Evolutionary conservation across 2,329 filamentous ascomycete species (phyloP), one percentile per base, ranked within the genome.

Genomic region (Magnaporthales sp.): DNA sequence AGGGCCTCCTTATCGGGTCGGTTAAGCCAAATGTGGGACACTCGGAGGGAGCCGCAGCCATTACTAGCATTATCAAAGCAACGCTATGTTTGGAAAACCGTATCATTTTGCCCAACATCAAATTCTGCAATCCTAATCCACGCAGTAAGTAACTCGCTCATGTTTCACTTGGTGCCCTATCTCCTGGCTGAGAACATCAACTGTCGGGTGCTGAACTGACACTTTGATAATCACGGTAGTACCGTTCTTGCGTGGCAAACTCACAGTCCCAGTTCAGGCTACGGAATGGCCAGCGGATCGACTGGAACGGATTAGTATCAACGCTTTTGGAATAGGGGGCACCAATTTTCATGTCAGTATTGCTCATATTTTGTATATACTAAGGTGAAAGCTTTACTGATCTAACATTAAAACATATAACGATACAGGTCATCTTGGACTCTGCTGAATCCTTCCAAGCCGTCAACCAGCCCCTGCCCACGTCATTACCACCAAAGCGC

Each of bases 1-100:
- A 69, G 0, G 72, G 72, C 2, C 58, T 66, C 13, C 58, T 26
- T 26, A 67, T 64, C 13, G 54, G 67, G 31, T 75, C 4, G 6
- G 73, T 79, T 8, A 80, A 80, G 63, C 73, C 77, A 1, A 80
- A 79, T 46, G 26, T 80, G 3, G 78, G 78, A 1, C 79, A 80
- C 66, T 68, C 70, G 0, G 78, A 80, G 66, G 76, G 72, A 4
- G 75, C 75, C 0, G 71, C 73, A 11, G 78, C 76, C 0, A 61
- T 77, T 0, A 71, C 71, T 0, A 69, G 70, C 15, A 56, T 78
- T 1, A 73, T 79, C 63, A 79, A 79, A 67, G 68, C 69, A 1
- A 72, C 77, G 0, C 46, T 79, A 6, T 69, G 73, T 0, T 67
- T 80, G 1, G 74, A 79, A 66, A 69, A 75, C 9, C 68, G 67